A percentile compares a stretch with the other conserved stretches of the same genome.
Conservation (phyloP, 78 protist genomes). For the Planoprotostelium fungivorum region DNA sequence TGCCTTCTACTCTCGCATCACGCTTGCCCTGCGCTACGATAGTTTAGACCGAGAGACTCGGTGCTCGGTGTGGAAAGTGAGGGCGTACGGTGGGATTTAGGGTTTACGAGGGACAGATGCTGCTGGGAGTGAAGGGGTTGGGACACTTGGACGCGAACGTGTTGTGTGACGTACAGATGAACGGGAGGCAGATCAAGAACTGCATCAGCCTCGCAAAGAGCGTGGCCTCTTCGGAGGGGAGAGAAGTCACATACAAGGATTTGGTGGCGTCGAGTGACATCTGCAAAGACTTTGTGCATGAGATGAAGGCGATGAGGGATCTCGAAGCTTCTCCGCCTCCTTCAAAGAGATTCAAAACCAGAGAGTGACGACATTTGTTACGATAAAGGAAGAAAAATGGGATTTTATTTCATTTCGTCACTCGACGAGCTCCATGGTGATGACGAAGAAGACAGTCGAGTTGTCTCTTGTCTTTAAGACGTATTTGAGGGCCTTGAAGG, state of each 20-base stretch:
- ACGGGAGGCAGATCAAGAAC: background rate
- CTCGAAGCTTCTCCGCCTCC: no score
- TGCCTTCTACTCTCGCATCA: conserved; percentile 38
- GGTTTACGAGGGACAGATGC: background rate
- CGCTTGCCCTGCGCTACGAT: conserved; percentile 44
- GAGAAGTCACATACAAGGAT: background rate
- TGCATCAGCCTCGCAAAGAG: background rate
- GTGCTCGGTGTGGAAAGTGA: background rate
- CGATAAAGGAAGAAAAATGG: no score
- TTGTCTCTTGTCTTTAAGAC: background rate
- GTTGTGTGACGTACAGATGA: background rate
- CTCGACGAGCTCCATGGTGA: background rate
- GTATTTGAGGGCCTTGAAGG: background rate
- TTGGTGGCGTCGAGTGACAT: background rate
- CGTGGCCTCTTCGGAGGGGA: background rate
- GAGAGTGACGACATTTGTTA: no score
- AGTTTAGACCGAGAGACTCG: background rate
- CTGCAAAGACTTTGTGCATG: background rate
- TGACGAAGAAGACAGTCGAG: background rate
- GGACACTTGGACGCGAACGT: background rate
- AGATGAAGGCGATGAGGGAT: background rate
- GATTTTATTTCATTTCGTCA: no score
- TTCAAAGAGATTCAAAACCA: no score
- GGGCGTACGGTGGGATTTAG: background rate
- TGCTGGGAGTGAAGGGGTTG: background rate